These are phyloP conservation scores for Scytalidium lignicola DNA, from an alignment of 2,329 filamentous ascomycete genomes.

Conservation along the genomic window DNA sequence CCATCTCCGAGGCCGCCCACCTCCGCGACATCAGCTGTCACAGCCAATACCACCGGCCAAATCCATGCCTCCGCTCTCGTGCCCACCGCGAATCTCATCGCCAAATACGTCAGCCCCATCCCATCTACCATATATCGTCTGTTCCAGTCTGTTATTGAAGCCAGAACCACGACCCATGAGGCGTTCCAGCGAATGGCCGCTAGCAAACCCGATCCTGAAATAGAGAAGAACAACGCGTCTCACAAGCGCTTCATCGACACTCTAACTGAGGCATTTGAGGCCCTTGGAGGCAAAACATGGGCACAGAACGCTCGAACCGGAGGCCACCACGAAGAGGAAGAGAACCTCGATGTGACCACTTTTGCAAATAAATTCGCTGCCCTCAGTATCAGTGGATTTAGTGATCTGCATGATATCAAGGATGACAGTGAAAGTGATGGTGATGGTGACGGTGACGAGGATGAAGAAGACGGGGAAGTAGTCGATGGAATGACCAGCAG, in stretches of 20 bases:
- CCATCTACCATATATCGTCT: conserved; percentile 9
- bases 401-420: conserved; percentile 13
- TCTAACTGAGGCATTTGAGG: conserved; percentile 10
- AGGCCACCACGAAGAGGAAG: conserved; percentile 12
- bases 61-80: conserved; percentile 32
- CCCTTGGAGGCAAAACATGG: conserved; percentile 10
- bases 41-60: conserved; percentile 33
- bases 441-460: conserved; percentile 12
- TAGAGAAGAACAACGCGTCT: conserved; percentile 10
- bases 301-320: conserved; percentile 27
- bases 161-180: conserved; percentile 6
- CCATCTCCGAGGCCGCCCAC: conserved; percentile 12
- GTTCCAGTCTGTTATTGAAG: conserved; percentile 10
- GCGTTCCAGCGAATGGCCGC: conserved; percentile 7
- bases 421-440: conserved; percentile 10
- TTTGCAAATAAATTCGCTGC: conserved; percentile 26
- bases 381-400: conserved; percentile 14
- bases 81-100: conserved; percentile 35
- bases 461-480: conserved; percentile 7
- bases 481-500: neutral
- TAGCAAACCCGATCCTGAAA: conserved; percentile 10
- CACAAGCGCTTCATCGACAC: conserved; percentile 13
- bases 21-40: conserved; percentile 4
- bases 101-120: conserved; percentile 29
- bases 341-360: neutral